These are phyloP conservation scores for Schizonepeta tenuifolia DNA, from an alignment of 257 asterid genomes.

Conservation along the genomic window DNA sequence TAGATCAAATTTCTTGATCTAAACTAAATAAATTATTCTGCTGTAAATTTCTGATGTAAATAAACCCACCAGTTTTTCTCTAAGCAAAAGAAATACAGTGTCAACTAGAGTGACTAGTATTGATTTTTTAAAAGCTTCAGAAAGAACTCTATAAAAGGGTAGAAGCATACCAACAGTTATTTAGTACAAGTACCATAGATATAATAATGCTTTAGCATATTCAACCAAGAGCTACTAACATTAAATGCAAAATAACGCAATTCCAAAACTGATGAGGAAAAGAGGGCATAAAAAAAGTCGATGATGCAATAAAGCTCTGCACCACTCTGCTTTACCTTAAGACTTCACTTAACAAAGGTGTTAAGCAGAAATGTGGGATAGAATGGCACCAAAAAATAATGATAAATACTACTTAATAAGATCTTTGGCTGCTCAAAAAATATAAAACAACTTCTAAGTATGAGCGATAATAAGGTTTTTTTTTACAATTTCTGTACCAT, in stretches of 20 bases:
- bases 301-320: neutral
- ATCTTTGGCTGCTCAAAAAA: constrained; percentile 18
- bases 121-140: neutral
- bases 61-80: constrained; percentile 94
- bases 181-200: neutral
- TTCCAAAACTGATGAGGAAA: constrained; percentile 5
- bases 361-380: neutral
- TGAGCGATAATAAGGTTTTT: neutral
- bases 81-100: constrained; percentile 42
- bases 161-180: constrained; percentile 1
- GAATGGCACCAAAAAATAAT: neutral
- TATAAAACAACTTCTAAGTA: neutral
- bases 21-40: too few relatives aligned
- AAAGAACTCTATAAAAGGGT: neutral
- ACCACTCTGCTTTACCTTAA: neutral
- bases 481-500: constrained; percentile 5
- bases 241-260: neutral
- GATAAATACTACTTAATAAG: neutral
- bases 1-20: too few relatives aligned
- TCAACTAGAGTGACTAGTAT: constrained; percentile 23
- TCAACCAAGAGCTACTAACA: too few relatives aligned
- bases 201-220: too few relatives aligned
- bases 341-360: neutral
- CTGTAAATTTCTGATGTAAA: too few relatives aligned
- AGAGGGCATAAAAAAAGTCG: constrained; percentile 5